These are phyloP conservation scores for Colletotrichum sp. DNA, from an alignment of 2,329 filamentous ascomycete species.

Conservation along the genomic window DNA sequence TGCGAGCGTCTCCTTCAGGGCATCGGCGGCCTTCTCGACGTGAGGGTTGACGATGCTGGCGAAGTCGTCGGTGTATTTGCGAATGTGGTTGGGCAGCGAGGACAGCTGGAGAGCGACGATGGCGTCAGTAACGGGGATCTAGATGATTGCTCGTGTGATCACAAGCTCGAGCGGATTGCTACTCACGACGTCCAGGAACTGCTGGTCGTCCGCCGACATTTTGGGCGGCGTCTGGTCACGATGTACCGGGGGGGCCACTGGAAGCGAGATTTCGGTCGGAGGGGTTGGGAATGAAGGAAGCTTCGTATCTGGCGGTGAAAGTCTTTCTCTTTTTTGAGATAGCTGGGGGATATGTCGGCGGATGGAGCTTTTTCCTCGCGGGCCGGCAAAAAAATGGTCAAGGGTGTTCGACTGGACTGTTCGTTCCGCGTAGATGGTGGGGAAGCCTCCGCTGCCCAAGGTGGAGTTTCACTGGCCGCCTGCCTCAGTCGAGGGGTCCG, in stretches of 20 bases:
- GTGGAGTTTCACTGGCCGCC: constrained; percentile 11
- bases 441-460: background rate
- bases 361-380: background rate
- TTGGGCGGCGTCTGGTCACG: constrained; percentile 29
- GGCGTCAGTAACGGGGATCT: constrained; percentile 6
- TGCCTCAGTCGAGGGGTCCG: background rate
- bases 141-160: background rate
- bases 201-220: constrained; percentile 82
- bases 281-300: background rate
- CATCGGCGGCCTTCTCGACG: constrained; percentile 76
- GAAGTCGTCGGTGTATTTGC: constrained; percentile 72
- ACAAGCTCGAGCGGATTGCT: background rate
- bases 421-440: background rate
- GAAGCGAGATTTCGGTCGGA: background rate
- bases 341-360: background rate
- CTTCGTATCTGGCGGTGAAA: background rate
- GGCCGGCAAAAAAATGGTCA: constrained; percentile 11
- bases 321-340: background rate
- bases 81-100: constrained; percentile 66
- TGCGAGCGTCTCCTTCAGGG: constrained; percentile 72
- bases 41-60: constrained; percentile 82
- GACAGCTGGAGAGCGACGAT: constrained; percentile 47
- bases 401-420: background rate
- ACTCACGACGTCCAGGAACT: constrained; percentile 77
- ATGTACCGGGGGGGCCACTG: background rate